phyloP scores from a whole-genome alignment of 768 basidiomycete species.

The Pholiota molesta region DNA sequence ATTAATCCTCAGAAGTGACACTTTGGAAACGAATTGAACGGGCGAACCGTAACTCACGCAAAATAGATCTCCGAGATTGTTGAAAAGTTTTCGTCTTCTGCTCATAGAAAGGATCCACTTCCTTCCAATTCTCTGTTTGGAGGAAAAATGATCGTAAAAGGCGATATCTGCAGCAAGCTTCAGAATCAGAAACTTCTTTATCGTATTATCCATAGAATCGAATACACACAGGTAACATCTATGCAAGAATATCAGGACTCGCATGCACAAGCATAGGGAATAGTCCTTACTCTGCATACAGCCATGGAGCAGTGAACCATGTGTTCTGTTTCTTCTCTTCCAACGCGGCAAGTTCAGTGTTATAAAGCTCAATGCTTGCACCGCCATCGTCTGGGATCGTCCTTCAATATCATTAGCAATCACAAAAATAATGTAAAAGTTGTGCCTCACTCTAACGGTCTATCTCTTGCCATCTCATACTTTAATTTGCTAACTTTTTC shows the following conservation, averaged over 20 bases:
- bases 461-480: slow-evolving; percentile 86
- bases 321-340: slow-evolving; percentile 53
- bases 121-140: slow-evolving; percentile 67
- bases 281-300: slow-evolving; percentile 86
- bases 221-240: slow-evolving; percentile 74
- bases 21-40: background rate
- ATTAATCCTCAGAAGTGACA: background rate
- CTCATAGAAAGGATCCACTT: slow-evolving; percentile 80
- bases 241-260: background rate
- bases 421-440: background rate
- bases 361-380: slow-evolving; percentile 71
- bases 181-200: background rate
- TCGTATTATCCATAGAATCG: background rate
- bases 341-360: slow-evolving; percentile 64
- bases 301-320: slow-evolving; percentile 95
- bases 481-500: slow-evolving; percentile 76
- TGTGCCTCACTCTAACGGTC: slow-evolving; percentile 58
- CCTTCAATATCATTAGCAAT: slow-evolving; percentile 37
- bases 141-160: slow-evolving; percentile 75
- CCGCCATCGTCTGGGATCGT: slow-evolving; percentile 78
- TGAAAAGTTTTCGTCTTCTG: slow-evolving; percentile 85
- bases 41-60: slow-evolving; percentile 52
- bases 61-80: slow-evolving; percentile 75
- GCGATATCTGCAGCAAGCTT: slow-evolving; percentile 64
- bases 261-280: slow-evolving; percentile 1